Base-by-base conservation (phyloP, 2,329 filamentous ascomycete genomes). In the Cladophialophora bantiana region DNA sequence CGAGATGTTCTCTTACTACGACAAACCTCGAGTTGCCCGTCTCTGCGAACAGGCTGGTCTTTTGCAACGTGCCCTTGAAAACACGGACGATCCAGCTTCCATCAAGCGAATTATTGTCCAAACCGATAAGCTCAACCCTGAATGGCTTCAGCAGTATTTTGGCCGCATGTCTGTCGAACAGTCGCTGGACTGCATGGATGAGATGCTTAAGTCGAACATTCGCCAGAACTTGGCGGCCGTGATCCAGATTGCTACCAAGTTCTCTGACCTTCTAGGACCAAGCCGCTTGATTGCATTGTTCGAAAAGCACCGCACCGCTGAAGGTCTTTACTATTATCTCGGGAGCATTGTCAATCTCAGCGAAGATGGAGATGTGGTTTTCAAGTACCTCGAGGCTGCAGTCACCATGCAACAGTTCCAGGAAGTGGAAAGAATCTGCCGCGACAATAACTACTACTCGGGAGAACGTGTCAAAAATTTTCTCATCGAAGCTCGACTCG, bases 381-480 rank as follows among this genome's bases (percentile, higher is more conserved):
- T 97, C 89, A 99, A 99, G 85, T 99, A 99, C 80, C 97, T 99
- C 67, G 94, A 99, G 81, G 93, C 95, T 64, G 95, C 96, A 36
- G 97, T 94, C 31, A 91, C 89, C 76, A 96, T 97, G 88, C 89
- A 90, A 35, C 94, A 99, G 80, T 88, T 97, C 76, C 94, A 92
- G 72, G 95, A 99, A 77, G 95, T 99, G 20, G 94, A 99, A 85
- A 91, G 95, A 62, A 94, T 99, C 75, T 98, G 94, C 83, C 89
- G 96, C 68, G 95, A 99, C 79, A 96, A 90, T 85, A 93, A 91
- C 78, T 86, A 86, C 76, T 94, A 93, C 81, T 94, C 97, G 78
- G 86, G 93, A 0, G 93, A 97, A 80, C 96, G 97, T 84, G 93
- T 97, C 65, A 97, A 97, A 86, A 99, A 99, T 83, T 99, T 98